These are phyloP conservation scores for Monosporascus sp. DNA, from an alignment of 2,329 filamentous ascomycete genomes.

Conservation along the genomic window DNA sequence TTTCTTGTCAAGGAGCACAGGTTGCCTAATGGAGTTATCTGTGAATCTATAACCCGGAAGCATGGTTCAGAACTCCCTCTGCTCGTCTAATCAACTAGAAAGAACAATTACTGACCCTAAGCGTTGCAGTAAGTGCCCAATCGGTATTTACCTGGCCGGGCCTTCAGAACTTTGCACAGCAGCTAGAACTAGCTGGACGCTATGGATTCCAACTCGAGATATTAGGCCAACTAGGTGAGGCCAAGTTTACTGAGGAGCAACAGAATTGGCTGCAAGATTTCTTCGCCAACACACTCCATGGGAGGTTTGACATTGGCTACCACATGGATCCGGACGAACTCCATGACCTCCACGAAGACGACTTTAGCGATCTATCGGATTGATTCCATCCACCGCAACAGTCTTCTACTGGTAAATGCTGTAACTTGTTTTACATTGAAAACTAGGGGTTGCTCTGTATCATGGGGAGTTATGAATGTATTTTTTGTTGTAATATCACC, in stretches of 20 bases:
- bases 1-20: no score
- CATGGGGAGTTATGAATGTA: no score
- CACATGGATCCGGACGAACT: conserved; percentile 29
- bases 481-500: no score
- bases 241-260: conserved; percentile 21
- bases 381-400: conserved; percentile 3
- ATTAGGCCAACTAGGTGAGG: conserved; percentile 26
- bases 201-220: conserved; percentile 29
- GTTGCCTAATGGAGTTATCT: no score
- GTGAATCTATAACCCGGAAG: no score
- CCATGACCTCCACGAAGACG: conserved; percentile 30
- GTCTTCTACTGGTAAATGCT: conserved; percentile 1
- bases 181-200: conserved; percentile 24
- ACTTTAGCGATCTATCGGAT: conserved; percentile 26
- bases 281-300: conserved; percentile 22
- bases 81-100: no score
- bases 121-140: conserved; percentile 37
- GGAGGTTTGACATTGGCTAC: conserved; percentile 29
- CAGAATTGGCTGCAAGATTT: conserved; percentile 17
- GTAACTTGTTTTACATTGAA: no score
- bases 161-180: conserved; percentile 37
- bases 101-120: no score
- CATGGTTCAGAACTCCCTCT: no score
- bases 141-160: conserved; percentile 50
- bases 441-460: no score